Percentiles rank a stretch among this genome's conserved stretches.
Evolutionary conservation across 169 alveolate genomes (phyloP).

Genomic region (Condylostoma magnum): DNA sequence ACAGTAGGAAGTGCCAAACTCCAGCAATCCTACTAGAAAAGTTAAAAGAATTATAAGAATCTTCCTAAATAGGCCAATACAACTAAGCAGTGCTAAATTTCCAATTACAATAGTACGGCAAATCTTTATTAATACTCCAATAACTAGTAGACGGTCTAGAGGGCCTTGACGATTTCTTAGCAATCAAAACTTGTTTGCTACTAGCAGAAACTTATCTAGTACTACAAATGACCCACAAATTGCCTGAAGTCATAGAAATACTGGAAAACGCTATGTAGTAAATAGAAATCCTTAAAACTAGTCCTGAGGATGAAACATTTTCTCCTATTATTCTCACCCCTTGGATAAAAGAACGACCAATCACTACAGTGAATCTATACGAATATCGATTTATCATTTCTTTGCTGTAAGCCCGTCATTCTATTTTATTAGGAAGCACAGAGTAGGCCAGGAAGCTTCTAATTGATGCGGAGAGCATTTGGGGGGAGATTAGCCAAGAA

Average conservation of each 20-base stretch:
- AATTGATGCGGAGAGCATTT: not conserved
- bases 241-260: not conserved
- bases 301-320: not conserved
- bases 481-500: not conserved
- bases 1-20: not conserved
- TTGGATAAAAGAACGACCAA: conserved; percentile 2
- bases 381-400: not conserved
- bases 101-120: conserved; percentile 15
- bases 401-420: not conserved
- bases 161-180: not conserved
- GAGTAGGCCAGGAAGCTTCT: conserved; percentile 8
- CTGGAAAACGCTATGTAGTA: conserved; percentile 1
- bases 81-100: conserved; percentile 5
- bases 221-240: not conserved
- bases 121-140: not conserved
- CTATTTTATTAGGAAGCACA: not conserved
- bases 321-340: conserved; percentile 8
- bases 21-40: not conserved
- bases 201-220: conserved; percentile 22
- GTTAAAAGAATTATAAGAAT: not conserved
- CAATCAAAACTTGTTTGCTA: conserved; percentile 12
- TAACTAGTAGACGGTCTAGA: not conserved
- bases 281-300: not conserved
- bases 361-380: not conserved
- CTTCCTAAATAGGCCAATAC: not conserved